Percentiles rank a stretch among this genome's conserved stretches.
Evolutionary conservation across 176 grass and related monocot genomes (phyloP).

Genomic region (Cenchrus fungigraminus): DNA sequence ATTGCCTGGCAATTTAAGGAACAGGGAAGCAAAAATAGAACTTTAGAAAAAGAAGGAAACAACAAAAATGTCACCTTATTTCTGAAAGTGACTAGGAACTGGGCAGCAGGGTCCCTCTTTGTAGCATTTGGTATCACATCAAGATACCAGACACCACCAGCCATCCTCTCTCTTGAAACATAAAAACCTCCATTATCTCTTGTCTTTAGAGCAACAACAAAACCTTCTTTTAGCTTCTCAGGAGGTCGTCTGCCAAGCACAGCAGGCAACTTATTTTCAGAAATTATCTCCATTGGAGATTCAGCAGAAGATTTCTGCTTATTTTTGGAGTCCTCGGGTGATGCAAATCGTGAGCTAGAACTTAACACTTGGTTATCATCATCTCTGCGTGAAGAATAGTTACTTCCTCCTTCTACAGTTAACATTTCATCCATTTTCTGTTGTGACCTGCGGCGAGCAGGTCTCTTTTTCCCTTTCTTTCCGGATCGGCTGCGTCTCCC

Average conservation of each 20-base stretch:
- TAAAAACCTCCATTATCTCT: conserved; percentile 69
- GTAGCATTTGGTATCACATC: conserved; percentile 81
- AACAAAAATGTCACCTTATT: conserved; percentile 61
- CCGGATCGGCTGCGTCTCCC: conserved; percentile 74
- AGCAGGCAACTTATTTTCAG: conserved; percentile 55
- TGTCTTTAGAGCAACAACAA: conserved; percentile 72
- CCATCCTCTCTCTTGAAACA: conserved; percentile 73
- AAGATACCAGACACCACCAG: conserved; percentile 80
- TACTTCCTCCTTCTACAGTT: conserved; percentile 67
- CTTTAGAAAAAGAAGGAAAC: neutral
- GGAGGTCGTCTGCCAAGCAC: conserved; percentile 45
- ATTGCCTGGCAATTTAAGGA: conserved; percentile 7
- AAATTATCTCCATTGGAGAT: conserved; percentile 76
- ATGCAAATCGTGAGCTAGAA: conserved; percentile 96
- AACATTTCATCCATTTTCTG: conserved; percentile 87
- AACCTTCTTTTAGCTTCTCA: conserved; percentile 78
- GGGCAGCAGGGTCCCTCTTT: conserved; percentile 89
- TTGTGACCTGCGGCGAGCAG: conserved; percentile 76
- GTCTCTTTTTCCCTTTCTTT: conserved; percentile 98
- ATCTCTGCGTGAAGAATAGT: conserved; percentile 67
- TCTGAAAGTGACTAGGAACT: conserved; percentile 81
- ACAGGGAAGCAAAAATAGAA: conserved; percentile 17
- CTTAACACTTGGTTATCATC: conserved; percentile 85
- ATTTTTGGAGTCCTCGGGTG: conserved; percentile 79
- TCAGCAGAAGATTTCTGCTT: conserved; percentile 73